Evolutionary conservation across 192 early-diverging fungal genomes (phyloP), one percentile per base, ranked within the genome.

Genomic region (Gamsiella multidivaricata): DNA sequence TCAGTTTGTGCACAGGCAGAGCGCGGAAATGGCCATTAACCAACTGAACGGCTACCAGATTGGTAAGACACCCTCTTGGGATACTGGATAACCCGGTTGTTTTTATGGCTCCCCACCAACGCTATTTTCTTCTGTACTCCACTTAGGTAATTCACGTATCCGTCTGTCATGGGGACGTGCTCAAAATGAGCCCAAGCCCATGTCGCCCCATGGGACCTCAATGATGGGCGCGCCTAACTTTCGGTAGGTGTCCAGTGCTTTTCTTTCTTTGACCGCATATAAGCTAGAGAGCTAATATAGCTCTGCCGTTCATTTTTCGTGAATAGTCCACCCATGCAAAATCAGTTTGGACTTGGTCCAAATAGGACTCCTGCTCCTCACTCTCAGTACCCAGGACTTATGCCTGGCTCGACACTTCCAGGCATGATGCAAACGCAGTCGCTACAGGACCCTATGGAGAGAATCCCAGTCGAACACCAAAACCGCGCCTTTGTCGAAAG

Each of bases 1-100:
- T 26, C 93, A 94, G 50, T 99, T 88, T 80, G 88, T 88, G 36
- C 89, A 93, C 62, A 85, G 93, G 23, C 84, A 88, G 29, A 85
- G 88, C 70, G 97, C 97, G 10, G 96, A 96, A 70, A 85, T 89
- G 66, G 96, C 97, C 26, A 95, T 99, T 71, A 85, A 88, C 45
- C 88, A 94, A 54, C 89, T 99, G 86, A 93, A 96, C 80, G 93
- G 94, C 28, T 91, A 90, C 71, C 83, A 88, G 50, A 90, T 99
- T 62, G 95, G 95, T 80, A 59, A 68, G 55, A 4, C 12, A 28
- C 42, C 29, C 0, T n/a, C n/a, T n/a, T n/a, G n/a, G 17, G 2
- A 37, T 23, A 20, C 8, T 29, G n/a, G n/a, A n/a, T 3, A 52
- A 31, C 4, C 8, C 28, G 17, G 11, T 20, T n/a, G n/a, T n/a